phyloP scores from a whole-genome alignment of 345 rosid genomes.

The Psidium guajava region DNA sequence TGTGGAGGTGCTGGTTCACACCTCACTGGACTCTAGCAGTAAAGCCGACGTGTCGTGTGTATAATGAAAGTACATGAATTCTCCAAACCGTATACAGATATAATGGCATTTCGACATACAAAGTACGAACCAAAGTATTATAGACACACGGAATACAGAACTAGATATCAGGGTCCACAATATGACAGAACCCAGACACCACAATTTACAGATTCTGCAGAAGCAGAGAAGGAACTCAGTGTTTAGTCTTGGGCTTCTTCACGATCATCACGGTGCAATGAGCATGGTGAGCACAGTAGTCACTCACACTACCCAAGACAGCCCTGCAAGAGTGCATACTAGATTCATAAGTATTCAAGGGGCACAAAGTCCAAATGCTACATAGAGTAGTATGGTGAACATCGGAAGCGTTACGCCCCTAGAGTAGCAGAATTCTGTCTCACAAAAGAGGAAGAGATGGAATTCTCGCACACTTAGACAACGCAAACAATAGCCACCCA shows the following conservation, averaged over 20 bases:
- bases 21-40: background rate
- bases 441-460: background rate
- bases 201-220: background rate
- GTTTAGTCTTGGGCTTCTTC: constrained; percentile 80
- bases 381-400: background rate
- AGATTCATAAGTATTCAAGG: background rate
- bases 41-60: background rate
- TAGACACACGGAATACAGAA: background rate
- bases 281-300: constrained; percentile 91
- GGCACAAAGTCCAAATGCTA: background rate
- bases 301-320: constrained; percentile 86
- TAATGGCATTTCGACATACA: background rate
- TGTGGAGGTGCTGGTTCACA: background rate
- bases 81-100: background rate
- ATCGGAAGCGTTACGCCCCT: background rate
- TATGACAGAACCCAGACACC: background rate
- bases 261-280: constrained; percentile 88
- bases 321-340: constrained; percentile 43
- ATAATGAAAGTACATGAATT: background rate
- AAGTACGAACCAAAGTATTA: background rate
- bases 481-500: background rate
- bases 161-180: background rate
- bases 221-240: constrained; percentile 1
- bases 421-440: background rate
- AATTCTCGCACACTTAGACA: background rate